Evolutionary conservation across 768 basidiomycete genomes (phyloP).

Genomic region (Galerina sulciceps): DNA sequence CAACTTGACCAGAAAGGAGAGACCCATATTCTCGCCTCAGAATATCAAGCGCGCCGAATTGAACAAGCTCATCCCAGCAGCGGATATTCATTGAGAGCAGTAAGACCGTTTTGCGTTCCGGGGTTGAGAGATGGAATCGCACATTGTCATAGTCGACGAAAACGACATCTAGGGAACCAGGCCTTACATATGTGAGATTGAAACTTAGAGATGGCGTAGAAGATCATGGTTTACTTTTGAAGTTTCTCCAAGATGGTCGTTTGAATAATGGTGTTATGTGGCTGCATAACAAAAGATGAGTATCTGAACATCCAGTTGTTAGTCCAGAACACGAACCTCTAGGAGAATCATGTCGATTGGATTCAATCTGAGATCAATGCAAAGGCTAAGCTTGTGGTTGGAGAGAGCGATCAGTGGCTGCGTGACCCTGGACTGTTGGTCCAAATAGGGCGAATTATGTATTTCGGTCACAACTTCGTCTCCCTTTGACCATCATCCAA

Average conservation of each 20-base stretch:
- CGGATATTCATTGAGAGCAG: conserved; percentile 95
- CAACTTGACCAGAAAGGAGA: conserved; percentile 66
- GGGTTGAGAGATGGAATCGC: conserved; percentile 90
- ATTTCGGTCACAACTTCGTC: no score
- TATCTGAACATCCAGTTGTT: background rate
- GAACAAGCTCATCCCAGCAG: conserved; percentile 93
- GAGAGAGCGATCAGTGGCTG: background rate
- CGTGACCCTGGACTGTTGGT: no score
- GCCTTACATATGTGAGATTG: conserved; percentile 51
- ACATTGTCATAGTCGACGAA: conserved; percentile 99
- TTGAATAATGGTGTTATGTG: conserved; percentile 93
- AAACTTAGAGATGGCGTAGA: background rate
- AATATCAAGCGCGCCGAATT: conserved; percentile 83
- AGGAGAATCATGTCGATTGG: conserved; percentile 73
- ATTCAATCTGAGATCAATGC: no score
- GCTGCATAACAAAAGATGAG: conserved; percentile 43
- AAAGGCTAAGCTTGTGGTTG: no score
- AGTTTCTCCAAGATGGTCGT: conserved; percentile 87
- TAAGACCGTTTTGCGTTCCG: conserved; percentile 79
- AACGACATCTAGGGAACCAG: conserved; percentile 88
- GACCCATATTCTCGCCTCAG: conserved; percentile 84
- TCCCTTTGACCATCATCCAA: no score
- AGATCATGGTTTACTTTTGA: conserved; percentile 58
- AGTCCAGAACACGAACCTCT: conserved; percentile 56
- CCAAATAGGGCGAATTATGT: no score